A percentile compares a stretch with the other conserved stretches of the same genome.
phyloP scores from a whole-genome alignment of 495 filamentous ascomycete species.

The Platismatia glauca region DNA sequence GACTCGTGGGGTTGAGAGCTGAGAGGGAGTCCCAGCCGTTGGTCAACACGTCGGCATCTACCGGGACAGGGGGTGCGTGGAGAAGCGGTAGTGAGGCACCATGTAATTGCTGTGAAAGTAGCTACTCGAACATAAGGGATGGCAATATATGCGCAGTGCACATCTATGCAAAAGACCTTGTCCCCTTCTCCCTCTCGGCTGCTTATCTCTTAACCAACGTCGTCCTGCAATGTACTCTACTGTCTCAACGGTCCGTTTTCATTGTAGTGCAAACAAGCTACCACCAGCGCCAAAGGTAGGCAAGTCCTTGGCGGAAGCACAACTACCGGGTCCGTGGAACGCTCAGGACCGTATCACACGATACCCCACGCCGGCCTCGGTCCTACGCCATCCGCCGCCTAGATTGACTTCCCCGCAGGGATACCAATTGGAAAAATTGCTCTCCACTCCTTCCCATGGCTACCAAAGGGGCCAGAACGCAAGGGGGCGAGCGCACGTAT shows the following conservation, averaged over 20 bases:
- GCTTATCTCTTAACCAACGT: neutral
- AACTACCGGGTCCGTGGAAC: too few species aligned
- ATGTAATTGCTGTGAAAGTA: neutral
- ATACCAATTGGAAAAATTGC: too few species aligned
- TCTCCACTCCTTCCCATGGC: too few species aligned
- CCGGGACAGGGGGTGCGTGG: neutral
- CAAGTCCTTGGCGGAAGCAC: neutral
- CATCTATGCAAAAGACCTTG: neutral
- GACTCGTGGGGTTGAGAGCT: neutral
- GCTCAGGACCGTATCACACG: neutral
- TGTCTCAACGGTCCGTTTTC: too few species aligned
- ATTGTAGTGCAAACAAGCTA: neutral
- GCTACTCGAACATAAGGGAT: neutral
- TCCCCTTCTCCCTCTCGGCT: neutral
- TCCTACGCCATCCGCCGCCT: too few species aligned
- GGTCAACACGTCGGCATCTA: neutral
- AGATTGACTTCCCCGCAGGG: too few species aligned
- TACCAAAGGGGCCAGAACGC: too few species aligned
- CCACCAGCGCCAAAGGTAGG: neutral
- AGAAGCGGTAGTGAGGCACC: neutral
- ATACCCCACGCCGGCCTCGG: neutral
- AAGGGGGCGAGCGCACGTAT: too few species aligned
- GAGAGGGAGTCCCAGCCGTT: neutral
- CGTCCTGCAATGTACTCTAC: neutral
- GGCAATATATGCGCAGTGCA: neutral